Percentiles rank a stretch among this genome's conserved stretches.
Evolutionary conservation across 2,329 filamentous ascomycete species (phyloP).

Genomic region (Botryotinia globosa): DNA sequence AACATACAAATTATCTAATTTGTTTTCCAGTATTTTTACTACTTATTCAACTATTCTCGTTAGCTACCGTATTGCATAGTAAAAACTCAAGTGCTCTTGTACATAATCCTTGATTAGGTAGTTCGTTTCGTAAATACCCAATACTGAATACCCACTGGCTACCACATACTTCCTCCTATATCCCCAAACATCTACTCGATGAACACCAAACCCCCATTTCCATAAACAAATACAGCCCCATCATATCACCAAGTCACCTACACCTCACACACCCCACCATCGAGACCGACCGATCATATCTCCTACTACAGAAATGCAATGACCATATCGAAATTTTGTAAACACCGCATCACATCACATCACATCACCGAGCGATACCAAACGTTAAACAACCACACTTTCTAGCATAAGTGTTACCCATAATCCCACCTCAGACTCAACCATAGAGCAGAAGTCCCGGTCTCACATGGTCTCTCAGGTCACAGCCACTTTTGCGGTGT

Average conservation of each 20-base stretch:
- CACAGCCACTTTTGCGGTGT: fast-evolving
- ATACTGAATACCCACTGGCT: too few relatives aligned
- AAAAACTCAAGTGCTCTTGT: background rate
- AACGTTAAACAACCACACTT: background rate
- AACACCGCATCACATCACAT: background rate
- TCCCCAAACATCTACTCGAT: too few relatives aligned
- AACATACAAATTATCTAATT: background rate
- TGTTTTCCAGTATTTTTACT: background rate
- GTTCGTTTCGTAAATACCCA: background rate
- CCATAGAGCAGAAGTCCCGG: too few relatives aligned
- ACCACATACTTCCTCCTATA: background rate
- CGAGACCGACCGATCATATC: background rate
- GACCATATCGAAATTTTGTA: background rate
- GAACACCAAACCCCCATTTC: fast-evolving
- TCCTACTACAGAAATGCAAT: background rate
- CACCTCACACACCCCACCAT: background rate
- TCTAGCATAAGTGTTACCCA: fast-evolving
- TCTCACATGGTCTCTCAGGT: background rate
- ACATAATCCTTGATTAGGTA: background rate
- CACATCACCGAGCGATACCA: too few relatives aligned
- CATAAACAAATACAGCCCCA: background rate
- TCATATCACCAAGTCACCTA: background rate
- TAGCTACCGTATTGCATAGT: background rate
- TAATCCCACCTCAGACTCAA: background rate
- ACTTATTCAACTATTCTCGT: fast-evolving